These are phyloP conservation scores for Colletotrichum zoysiae DNA, from an alignment of 2,329 filamentous ascomycete genomes.

Conservation along the genomic window DNA sequence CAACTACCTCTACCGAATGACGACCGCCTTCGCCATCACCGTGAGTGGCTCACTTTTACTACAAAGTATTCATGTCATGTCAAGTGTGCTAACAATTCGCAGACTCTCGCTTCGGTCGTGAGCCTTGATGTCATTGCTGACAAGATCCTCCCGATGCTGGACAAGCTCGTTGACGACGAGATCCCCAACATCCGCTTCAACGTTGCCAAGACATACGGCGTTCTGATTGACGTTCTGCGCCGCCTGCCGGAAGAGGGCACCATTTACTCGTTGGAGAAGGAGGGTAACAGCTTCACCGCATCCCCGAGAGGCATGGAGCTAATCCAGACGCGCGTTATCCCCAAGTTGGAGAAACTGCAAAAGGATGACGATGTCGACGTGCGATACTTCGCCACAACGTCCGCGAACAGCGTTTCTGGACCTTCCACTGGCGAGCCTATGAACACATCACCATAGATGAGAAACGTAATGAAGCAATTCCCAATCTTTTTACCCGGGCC, in stretches of 20 bases:
- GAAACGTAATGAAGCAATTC: constrained; percentile 65
- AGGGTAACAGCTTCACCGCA: constrained; percentile 70
- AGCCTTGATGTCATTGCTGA: constrained; percentile 93
- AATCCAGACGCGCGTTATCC: constrained; percentile 87
- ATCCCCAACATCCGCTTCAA: constrained; percentile 99
- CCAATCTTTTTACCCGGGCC: constrained; percentile 54
- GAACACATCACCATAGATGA: constrained; percentile 74
- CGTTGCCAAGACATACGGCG: constrained; percentile 95
- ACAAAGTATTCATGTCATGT: constrained; percentile 25
- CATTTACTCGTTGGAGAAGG: constrained; percentile 86
- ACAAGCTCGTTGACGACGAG: constrained; percentile 91
- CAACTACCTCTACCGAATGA: constrained; percentile 99
- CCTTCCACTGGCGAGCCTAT: constrained; percentile 67
- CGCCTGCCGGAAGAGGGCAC: constrained; percentile 91
- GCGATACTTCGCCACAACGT: constrained; percentile 95
- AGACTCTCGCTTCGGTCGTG: constrained; percentile 95
- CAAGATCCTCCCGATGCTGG: constrained; percentile 95
- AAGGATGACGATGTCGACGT: constrained; percentile 98
- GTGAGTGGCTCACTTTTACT: constrained; percentile 69
- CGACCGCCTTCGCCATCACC: constrained; percentile 98
- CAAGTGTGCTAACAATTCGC: constrained; percentile 46
- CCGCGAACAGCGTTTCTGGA: constrained; percentile 72
- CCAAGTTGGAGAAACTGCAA: constrained; percentile 93
- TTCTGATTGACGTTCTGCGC: constrained; percentile 91
- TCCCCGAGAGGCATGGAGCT: constrained; percentile 82